Base-by-base conservation (phyloP, 2,329 filamentous ascomycete species). In the Emergomyces pasteurianus region DNA sequence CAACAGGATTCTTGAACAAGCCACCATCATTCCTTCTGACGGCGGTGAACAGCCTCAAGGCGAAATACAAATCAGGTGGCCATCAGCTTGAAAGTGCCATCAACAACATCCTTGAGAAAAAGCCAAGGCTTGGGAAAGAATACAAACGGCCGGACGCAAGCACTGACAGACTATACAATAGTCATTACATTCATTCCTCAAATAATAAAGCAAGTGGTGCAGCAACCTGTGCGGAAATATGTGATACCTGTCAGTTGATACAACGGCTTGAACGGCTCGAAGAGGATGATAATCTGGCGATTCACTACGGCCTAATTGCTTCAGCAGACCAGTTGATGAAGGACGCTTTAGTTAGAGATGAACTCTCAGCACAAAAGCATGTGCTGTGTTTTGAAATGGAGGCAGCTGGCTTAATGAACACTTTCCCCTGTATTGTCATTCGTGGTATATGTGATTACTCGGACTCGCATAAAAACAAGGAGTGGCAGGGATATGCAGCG, bases 381-480 rank as follows among this genome's bases (percentile, higher is more conserved):
- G 52, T 34, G 4, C 34, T 54, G 14, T 31, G 26, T 46, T 46
- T 46, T 46, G 42, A 46, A 46, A 46, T 46, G 53, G 31, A 55
- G 31, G 53, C 31, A 10, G 53, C 31, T 36, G 53, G 31, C 8
- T n/a, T 55, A 2, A 36, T 38, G 53, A 26, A 21, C 1, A 18
- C 5, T 9, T 55, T 60, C 18, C 58, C 58, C 4, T 60, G 58
- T 21, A 4, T 60, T 9, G 49, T 60, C 2, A 56, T 60, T 31
- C 49, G 58, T 1, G 50, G 58, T 10, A 60, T 60, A 4, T 60
- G 58, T n/a, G 49, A 60, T 38, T 60, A 60, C n/a, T n/a, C 58
- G 9, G 58, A 60, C 23, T n/a, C 5, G 9, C 58, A 60, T 28
- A 60, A 60, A 38, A 60, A 55, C 21, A 55, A 55, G 14, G 18